Base-by-base conservation (phyloP, 352 stramenopile species). In the Phytophthora pini region DNA sequence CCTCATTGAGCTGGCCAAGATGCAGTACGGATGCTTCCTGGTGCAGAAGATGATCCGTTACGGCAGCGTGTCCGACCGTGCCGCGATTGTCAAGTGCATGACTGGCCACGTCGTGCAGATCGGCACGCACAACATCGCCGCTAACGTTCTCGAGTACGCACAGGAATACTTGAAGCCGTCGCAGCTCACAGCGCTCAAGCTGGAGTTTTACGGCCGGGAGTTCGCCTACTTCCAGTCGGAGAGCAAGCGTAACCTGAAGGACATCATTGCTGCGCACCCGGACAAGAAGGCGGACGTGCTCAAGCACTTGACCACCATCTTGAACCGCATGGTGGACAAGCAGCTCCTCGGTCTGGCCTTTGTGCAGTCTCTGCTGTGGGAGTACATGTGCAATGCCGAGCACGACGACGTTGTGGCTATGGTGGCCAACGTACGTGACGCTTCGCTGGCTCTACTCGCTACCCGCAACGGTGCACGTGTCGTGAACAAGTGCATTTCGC, bases 1-100 rank as follows among this genome's bases (percentile, higher is more conserved):
- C 61, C 81, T 99, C n/a, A 69, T 95, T 9, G 94, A 98, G 47
- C 60, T 99, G 24, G 83, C 89, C 66, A 99, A 98, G 86, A 97
- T 94, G 79, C 96, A 98, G 70, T 99, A 99, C 76, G 92, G 88
- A n/a, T 94, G 94, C 83, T 98, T 98, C 76, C 76, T 98, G n/a
- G 94, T 98, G 58, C 86, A 98, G 53, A 99, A 99, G 72, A 94
- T 98, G 72, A 97, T 99, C 76, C 94, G 98, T 68, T 99, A 99
- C 77, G 94, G 92, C 64, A 80, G 73, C 50, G 83, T 83, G 27
- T 76, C 93, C 43, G 82, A 97, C 61, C 89, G 92, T 36, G 82
- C 78, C 22, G 65, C 72, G 12, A 86, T 95, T 52, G 77, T 94
- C 55, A 97, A 98, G 89, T 89, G 93, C 68, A 81, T 99, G 46